phyloP scores from a whole-genome alignment of 345 rosid species.

The Corymbia maculata region DNA sequence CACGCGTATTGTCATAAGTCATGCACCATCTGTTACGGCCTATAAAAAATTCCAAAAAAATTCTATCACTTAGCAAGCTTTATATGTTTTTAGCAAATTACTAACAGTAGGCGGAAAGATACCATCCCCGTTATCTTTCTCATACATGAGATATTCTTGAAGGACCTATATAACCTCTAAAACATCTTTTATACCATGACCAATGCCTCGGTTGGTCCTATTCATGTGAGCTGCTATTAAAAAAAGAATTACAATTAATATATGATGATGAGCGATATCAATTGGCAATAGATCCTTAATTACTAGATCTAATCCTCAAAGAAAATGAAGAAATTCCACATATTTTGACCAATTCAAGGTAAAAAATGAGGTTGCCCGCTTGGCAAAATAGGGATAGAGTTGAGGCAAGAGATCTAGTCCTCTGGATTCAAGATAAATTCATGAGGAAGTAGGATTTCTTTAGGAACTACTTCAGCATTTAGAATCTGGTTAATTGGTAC shows the following conservation, averaged over 20 bases:
- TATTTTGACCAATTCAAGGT: background rate
- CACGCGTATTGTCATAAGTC: background rate
- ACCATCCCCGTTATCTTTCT: background rate
- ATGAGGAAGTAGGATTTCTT: background rate
- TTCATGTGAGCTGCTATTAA: background rate
- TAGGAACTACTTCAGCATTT: background rate
- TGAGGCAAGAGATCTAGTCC: background rate
- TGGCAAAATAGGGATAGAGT: background rate
- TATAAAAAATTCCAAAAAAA: too few relatives aligned
- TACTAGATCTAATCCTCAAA: background rate
- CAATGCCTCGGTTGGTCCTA: background rate
- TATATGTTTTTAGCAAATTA: too few relatives aligned
- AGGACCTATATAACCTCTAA: background rate
- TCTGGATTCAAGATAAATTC: too few relatives aligned
- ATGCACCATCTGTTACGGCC: background rate
- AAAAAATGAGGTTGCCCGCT: background rate
- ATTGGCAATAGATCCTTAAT: background rate
- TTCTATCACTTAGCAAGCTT: background rate
- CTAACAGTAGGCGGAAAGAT: background rate
- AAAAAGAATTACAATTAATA: background rate
- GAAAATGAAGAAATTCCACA: background rate
- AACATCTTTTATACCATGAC: too few relatives aligned
- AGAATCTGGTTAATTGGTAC: background rate
- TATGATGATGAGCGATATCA: background rate
- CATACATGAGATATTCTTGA: background rate